These are phyloP conservation scores for Alloascoidea hylecoeti DNA, from an alignment of 805 yeast species.

Conservation along the genomic window DNA sequence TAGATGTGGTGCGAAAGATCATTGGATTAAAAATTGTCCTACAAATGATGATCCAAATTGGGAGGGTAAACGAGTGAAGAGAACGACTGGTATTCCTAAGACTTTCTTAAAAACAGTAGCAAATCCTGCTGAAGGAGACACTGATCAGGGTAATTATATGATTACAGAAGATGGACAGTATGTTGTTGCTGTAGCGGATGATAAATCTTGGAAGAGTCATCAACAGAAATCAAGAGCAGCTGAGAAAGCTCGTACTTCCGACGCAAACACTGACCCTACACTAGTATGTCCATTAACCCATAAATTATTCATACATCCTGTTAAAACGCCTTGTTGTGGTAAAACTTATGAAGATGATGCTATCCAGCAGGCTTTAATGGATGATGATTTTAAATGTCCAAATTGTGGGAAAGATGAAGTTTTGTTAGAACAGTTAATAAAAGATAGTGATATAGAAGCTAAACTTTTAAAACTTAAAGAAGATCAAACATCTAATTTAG, in stretches of 20 bases:
- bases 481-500: conserved; percentile 12
- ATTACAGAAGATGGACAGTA: conserved; percentile 91
- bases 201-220: conserved; percentile 76
- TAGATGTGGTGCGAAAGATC: conserved; percentile 91
- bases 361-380: conserved; percentile 55
- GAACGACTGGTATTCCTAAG: conserved; percentile 96
- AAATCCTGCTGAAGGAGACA: conserved; percentile 54
- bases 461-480: conserved; percentile 38
- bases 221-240: conserved; percentile 47
- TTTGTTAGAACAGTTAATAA: conserved; percentile 54
- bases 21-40: conserved; percentile 95
- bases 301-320: conserved; percentile 56
- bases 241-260: conserved; percentile 22
- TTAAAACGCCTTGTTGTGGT: conserved; percentile 70
- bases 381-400: conserved; percentile 84
- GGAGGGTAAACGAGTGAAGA: conserved; percentile 81
- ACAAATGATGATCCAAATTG: conserved; percentile 84
- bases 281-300: conserved; percentile 60
- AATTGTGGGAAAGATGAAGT: conserved; percentile 65
- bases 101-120: conserved; percentile 79
- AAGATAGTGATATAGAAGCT: conserved; percentile 43
- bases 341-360: conserved; percentile 42
- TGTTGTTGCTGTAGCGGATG: conserved; percentile 92
- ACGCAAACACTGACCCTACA: conserved; percentile 39
- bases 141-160: conserved; percentile 45